phyloP scores from a whole-genome alignment of 805 yeast species.

The Wickerhamiella azymoides region DNA sequence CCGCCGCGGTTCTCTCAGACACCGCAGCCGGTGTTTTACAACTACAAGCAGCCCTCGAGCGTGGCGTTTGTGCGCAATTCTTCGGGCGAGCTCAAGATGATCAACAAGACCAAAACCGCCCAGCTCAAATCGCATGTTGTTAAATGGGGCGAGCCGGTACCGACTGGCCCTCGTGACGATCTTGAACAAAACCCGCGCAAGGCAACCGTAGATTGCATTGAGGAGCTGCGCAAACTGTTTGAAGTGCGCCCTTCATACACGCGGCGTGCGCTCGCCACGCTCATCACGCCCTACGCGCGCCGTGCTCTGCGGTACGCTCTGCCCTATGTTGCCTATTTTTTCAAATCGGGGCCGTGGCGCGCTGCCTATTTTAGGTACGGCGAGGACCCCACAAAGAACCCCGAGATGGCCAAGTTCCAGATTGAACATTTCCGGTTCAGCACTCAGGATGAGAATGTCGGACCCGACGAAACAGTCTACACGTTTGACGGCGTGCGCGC shows the following conservation, averaged over 20 bases:
- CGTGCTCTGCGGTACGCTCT: constrained; percentile 52
- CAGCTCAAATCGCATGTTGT: constrained; percentile 24
- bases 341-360: constrained; percentile 90
- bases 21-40: constrained; percentile 63
- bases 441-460: constrained; percentile 5
- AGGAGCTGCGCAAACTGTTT: constrained; percentile 34
- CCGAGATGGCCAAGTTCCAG: constrained; percentile 50
- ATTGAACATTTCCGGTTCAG: constrained; percentile 66
- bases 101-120: constrained; percentile 22
- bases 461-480: constrained; percentile 27
- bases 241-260: constrained; percentile 73
- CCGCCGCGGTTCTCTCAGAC: constrained; percentile 73
- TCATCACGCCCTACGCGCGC: constrained; percentile 11
- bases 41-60: constrained; percentile 60
- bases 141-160: constrained; percentile 25
- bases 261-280: constrained; percentile 43
- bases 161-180: constrained; percentile 24
- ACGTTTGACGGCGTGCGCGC: constrained; percentile 57
- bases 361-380: constrained; percentile 71
- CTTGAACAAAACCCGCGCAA: constrained; percentile 33
- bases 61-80: constrained; percentile 36
- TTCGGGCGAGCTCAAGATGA: constrained; percentile 32
- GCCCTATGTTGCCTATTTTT: constrained; percentile 71
- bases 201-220: constrained; percentile 26
- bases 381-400: constrained; percentile 52